These are phyloP conservation scores for Rhodotorula sp. DNA, from an alignment of 1,284 basidiomycete genomes.

Conservation along the genomic window DNA sequence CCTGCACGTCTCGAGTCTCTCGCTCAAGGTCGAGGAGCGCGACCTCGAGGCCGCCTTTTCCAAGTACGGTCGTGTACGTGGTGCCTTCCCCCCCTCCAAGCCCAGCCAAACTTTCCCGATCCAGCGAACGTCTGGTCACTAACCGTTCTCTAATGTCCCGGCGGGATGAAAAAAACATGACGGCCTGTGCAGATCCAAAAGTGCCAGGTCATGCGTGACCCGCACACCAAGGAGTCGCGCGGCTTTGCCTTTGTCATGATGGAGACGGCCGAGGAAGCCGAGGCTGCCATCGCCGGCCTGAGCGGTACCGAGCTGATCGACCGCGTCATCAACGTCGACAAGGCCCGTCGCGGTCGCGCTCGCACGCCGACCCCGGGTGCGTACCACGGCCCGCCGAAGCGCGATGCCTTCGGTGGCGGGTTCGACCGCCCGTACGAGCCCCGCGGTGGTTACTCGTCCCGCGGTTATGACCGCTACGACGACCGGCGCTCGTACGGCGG, in stretches of 20 bases:
- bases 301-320: slow-evolving; percentile 81
- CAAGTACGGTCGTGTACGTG: slow-evolving; percentile 80
- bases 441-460: slow-evolving; percentile 36
- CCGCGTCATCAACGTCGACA: slow-evolving; percentile 80
- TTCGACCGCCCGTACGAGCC: slow-evolving; percentile 49
- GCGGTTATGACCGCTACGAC: slow-evolving; percentile 47
- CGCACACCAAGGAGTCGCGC: slow-evolving; percentile 90
- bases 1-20: slow-evolving; percentile 87
- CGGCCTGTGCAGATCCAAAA: slow-evolving; percentile 57
- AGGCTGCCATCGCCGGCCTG: slow-evolving; percentile 78
- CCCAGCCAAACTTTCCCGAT: neutral
- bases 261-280: slow-evolving; percentile 80
- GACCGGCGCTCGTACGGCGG: slow-evolving; percentile 15
- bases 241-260: slow-evolving; percentile 98
- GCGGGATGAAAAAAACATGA: no score
- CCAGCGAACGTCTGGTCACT: neutral
- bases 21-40: slow-evolving; percentile 72
- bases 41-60: slow-evolving; percentile 83
- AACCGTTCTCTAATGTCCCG: no score
- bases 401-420: slow-evolving; percentile 55
- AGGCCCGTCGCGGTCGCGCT: slow-evolving; percentile 88
- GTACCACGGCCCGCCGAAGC: slow-evolving; percentile 88
- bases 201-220: slow-evolving; percentile 94
- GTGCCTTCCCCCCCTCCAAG: neutral
- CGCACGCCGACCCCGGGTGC: slow-evolving; percentile 91